These are phyloP conservation scores for Pontederia crassipes DNA, from an alignment of 176 grass and related monocot genomes.

Conservation along the genomic window DNA sequence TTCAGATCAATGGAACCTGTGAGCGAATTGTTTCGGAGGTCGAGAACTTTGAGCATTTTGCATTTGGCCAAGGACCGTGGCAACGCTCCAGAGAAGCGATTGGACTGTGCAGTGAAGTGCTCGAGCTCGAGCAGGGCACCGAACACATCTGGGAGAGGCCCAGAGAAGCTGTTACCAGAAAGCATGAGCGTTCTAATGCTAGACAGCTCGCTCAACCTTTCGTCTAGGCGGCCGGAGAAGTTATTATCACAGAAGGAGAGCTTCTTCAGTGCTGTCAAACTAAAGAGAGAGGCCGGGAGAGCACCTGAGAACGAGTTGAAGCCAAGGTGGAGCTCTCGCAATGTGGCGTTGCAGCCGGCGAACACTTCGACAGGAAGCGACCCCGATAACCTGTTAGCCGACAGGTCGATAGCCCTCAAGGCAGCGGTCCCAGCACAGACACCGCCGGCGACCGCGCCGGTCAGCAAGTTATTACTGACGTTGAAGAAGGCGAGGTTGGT, in stretches of 20 bases:
- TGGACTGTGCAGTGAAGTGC: conserved; percentile 52
- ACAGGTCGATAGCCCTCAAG: conserved; percentile 53
- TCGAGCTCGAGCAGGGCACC: conserved; percentile 37
- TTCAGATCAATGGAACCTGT: conserved; percentile 51
- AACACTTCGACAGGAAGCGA: conserved; percentile 25
- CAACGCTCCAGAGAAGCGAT: conserved; percentile 41
- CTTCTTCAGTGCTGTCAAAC: conserved; percentile 31
- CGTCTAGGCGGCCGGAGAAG: conserved; percentile 37
- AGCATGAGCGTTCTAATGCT: conserved; percentile 48
- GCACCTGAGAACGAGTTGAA: conserved; percentile 51
- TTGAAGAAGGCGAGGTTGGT: conserved; percentile 38
- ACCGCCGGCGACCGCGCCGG: conserved; percentile 38
- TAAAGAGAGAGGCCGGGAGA: conserved; percentile 50
- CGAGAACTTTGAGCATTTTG: conserved; percentile 37
- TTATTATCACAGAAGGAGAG: conserved; percentile 57
- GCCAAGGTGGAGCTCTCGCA: conserved; percentile 41
- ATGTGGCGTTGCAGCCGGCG: conserved; percentile 34
- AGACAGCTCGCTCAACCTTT: conserved; percentile 31
- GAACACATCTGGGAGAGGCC: conserved; percentile 65
- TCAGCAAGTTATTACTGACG: conserved; percentile 79
- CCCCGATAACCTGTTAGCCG: conserved; percentile 48
- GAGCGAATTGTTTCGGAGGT: conserved; percentile 83
- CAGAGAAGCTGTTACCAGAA: conserved; percentile 56
- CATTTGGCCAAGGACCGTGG: conserved; percentile 48
- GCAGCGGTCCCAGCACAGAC: conserved; percentile 38